These are phyloP conservation scores for Serendipita sp. DNA, from an alignment of 768 basidiomycete species.

Conservation along the genomic window DNA sequence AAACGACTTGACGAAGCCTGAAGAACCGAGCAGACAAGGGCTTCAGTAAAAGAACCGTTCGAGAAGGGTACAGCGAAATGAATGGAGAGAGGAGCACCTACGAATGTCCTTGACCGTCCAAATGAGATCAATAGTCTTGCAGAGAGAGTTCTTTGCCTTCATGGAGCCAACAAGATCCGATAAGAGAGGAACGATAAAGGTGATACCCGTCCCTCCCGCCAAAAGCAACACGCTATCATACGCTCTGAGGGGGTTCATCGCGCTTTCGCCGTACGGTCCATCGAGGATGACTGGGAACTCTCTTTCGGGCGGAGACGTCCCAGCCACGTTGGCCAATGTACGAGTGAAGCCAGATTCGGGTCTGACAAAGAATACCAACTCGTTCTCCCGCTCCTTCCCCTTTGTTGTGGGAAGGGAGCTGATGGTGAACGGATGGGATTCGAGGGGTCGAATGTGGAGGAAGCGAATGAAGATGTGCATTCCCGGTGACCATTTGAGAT, in stretches of 20 bases:
- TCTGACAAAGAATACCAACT: background rate
- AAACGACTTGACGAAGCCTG: background rate
- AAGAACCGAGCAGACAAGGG: background rate
- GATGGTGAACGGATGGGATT: constrained; percentile 11
- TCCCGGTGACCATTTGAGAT: constrained; percentile 6
- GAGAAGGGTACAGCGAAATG: background rate
- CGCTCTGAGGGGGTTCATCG: background rate
- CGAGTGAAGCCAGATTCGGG: constrained; percentile 5
- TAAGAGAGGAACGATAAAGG: background rate
- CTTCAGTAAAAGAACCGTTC: too few species aligned
- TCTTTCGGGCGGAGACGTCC: background rate
- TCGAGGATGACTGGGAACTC: constrained; percentile 7
- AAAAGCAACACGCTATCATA: constrained; percentile 9
- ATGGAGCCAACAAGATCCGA: constrained; percentile 2
- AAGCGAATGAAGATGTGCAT: constrained; percentile 12
- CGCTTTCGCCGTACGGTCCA: constrained; percentile 9
- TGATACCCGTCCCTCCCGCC: constrained; percentile 8
- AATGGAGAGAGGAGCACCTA: background rate
- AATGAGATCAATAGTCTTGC: background rate
- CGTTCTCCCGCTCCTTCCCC: background rate
- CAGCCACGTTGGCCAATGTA: background rate
- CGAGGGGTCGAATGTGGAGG: constrained; percentile 7
- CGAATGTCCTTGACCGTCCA: background rate
- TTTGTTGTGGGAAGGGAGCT: background rate
- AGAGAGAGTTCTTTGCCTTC: background rate